Conservation (phyloP, 495 filamentous ascomycete species). For the Paragyromitra xinjiangensis region DNA sequence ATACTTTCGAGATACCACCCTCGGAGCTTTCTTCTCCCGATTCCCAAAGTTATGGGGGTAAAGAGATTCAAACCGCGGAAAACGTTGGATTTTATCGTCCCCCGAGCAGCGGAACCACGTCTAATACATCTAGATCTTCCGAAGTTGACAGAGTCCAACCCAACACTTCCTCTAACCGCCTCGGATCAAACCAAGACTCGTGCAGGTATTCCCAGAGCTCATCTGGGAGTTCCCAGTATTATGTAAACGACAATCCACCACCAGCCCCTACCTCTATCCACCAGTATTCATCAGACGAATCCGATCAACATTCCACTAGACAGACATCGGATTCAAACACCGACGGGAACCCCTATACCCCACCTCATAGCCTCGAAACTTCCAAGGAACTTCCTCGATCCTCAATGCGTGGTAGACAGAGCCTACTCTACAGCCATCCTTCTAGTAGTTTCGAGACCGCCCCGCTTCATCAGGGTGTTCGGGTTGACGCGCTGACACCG, state of each 20-base stretch:
- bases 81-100: neutral
- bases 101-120: neutral
- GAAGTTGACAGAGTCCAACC: neutral
- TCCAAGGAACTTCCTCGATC: neutral
- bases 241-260: neutral
- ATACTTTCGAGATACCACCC: neutral
- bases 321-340: neutral
- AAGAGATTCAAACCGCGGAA: neutral
- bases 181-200: neutral
- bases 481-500: neutral
- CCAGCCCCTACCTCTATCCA: neutral
- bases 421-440: neutral
- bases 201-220: neutral
- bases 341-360: neutral
- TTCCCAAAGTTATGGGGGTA: neutral
- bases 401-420: neutral
- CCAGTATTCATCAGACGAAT: neutral
- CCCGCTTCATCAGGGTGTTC: neutral
- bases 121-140: neutral
- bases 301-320: neutral
- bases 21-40: too few relatives aligned
- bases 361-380: neutral
- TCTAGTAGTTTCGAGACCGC: neutral
- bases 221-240: neutral
- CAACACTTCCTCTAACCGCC: neutral